These are phyloP conservation scores for Trametes pubescens DNA, from an alignment of 1,284 basidiomycete genomes.

Conservation along the genomic window DNA sequence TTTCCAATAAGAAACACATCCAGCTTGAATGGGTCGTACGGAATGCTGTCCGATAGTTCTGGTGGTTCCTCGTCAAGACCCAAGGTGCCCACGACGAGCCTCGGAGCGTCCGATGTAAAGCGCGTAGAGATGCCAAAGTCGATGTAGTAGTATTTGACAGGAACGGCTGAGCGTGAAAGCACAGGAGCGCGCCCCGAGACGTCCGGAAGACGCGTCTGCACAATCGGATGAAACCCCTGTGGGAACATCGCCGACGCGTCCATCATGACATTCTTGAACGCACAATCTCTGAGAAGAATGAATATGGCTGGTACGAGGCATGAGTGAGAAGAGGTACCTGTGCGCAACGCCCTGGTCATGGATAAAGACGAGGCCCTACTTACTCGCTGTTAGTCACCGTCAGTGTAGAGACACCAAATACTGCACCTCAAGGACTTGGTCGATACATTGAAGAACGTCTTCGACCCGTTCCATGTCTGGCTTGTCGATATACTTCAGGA, in stretches of 20 bases:
- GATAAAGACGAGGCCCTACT: background rate
- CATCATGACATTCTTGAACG: slow-evolving; percentile 37
- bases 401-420: background rate
- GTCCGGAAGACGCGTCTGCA: background rate
- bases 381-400: background rate
- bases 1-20: slow-evolving; percentile 29
- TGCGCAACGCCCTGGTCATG: background rate
- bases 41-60: slow-evolving; percentile 34
- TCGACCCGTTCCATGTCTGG: slow-evolving; percentile 34
- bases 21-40: slow-evolving; percentile 41
- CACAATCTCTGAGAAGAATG: slow-evolving; percentile 2
- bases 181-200: background rate
- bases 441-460: slow-evolving; percentile 39
- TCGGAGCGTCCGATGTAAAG: slow-evolving; percentile 16
- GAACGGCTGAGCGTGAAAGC: background rate
- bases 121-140: slow-evolving; percentile 39
- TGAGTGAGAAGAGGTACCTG: background rate
- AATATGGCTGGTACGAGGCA: background rate
- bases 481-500: slow-evolving; percentile 33
- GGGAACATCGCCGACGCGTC: slow-evolving; percentile 32
- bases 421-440: slow-evolving; percentile 39
- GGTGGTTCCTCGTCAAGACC: slow-evolving; percentile 39
- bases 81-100: slow-evolving; percentile 11
- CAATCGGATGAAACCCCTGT: slow-evolving; percentile 1
- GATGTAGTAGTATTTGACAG: slow-evolving; percentile 40